These are phyloP conservation scores for Colletotrichum liaoningense DNA, from an alignment of 2,329 filamentous ascomycete species.

Conservation along the genomic window DNA sequence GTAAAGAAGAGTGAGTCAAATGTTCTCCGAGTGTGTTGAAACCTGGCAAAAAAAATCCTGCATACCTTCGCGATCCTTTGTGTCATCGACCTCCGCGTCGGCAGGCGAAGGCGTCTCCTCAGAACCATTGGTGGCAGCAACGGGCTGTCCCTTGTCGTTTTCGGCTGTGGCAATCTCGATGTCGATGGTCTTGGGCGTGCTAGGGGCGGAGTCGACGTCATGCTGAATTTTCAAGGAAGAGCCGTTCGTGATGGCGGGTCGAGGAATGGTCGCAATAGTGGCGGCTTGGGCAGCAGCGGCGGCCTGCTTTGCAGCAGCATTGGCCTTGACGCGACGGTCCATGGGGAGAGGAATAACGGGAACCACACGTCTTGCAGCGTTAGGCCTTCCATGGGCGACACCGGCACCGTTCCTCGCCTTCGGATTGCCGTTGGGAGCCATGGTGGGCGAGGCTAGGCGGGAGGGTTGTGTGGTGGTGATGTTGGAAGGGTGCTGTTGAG, in stretches of 20 bases:
- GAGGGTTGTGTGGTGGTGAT: slow-evolving; percentile 23
- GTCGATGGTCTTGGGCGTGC: slow-evolving; percentile 31
- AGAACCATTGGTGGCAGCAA: neutral
- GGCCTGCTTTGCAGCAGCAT: slow-evolving; percentile 46
- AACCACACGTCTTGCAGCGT: slow-evolving; percentile 44
- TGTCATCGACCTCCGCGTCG: neutral
- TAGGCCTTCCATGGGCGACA: slow-evolving; percentile 27
- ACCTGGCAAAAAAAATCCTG: neutral
- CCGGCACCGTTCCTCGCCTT: slow-evolving; percentile 34
- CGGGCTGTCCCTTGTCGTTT: slow-evolving; percentile 2
- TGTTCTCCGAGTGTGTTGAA: neutral
- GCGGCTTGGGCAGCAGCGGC: slow-evolving; percentile 43
- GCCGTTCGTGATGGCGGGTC: slow-evolving; percentile 34
- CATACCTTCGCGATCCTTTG: slow-evolving; percentile 19
- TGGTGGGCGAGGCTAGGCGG: slow-evolving; percentile 24
- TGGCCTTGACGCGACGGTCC: slow-evolving; percentile 43
- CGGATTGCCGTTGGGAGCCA: slow-evolving; percentile 34
- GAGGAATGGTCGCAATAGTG: slow-evolving; percentile 16
- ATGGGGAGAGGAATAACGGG: slow-evolving; percentile 53
- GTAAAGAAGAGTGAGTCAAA: neutral
- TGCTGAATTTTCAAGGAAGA: slow-evolving; percentile 36
- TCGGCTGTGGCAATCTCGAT: neutral
- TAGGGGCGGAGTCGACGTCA: slow-evolving; percentile 29
- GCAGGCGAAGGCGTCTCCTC: neutral
- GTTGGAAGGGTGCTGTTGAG: slow-evolving; percentile 20